Base-by-base conservation (phyloP, 768 basidiomycete genomes). In the Holtermanniella nyarrowii region DNA sequence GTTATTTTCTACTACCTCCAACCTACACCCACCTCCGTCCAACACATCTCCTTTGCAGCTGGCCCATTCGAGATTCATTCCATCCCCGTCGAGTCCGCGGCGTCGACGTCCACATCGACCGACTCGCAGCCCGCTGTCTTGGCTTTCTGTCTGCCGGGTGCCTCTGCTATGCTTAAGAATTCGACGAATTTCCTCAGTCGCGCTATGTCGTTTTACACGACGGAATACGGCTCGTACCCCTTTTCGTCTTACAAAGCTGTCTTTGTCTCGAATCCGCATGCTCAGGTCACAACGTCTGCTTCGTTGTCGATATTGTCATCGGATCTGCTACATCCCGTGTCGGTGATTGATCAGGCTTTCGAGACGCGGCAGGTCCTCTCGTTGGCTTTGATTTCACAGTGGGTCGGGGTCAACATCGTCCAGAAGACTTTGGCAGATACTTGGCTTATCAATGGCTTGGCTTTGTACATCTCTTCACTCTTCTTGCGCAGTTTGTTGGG, bases 381-480 rank as follows among this genome's bases (percentile, higher is more conserved):
- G 23, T 88, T 96, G 66, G 84, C 88, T 4, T 78, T 97, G 26
- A 91, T 90, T 5, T 87, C 83, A 57, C 95, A 99, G 72, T 99
- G 95, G 95, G 78, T 87, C 50, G 91, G 95, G 23, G 82, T 99
- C 72, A 93, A 96, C 71, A 88, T 99, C 62, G 83, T 89, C 52
- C 90, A 85, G 48, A 89, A 88, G 74, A 79, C 82, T 24, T 88
- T 87, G 80, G 85, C 88, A 12, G 95, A 99, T 71, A 80, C 83
- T 22, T 99, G 95, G 95, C 80, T 99, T n/a, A 83, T 91, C 52
- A 89, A 93, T 62, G 95, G 91, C 1, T 75, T 99, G 43, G 84
- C 88, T 7, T 76, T 90, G 14, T 90, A 96, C 66, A 85, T 97
- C 65, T 85, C 86, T 4, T 84, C 85, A 10, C 77, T 90, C 40